Evolutionary conservation across 140 eudicot genomes (phyloP), one percentile per base, ranked within the genome.

Genomic region (Bidens hawaiensis): DNA sequence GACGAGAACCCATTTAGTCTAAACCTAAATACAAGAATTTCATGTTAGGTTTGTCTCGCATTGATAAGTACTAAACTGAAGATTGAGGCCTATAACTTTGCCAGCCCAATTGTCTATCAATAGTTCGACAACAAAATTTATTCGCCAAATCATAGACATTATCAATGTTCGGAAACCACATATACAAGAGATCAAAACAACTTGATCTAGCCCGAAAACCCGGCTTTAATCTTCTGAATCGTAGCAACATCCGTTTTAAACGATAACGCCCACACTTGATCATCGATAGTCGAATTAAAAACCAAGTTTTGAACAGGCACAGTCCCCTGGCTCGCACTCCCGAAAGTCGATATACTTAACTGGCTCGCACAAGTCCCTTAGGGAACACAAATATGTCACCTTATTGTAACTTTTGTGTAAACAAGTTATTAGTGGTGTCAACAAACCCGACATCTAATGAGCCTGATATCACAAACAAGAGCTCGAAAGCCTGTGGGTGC

Each of bases 401-500:
- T 49, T 49, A 17, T 30, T 65, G 71, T 31, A 65, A 21, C n/a
- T 31, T 65, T 21, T 65, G 49, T 18, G 65, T 59, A 33, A 58
- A 58, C 27, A 58, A 43, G 16, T 58, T 58, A 34, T 33, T 33
- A 3, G 70, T 65, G 6, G 60, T 65, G 60, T 65, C 70, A 49
- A 49, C 49, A 49, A 65, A 65, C 22, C 70, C 70, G 3, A 65
- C 70, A 12, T 65, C 33, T n/a, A 65, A 65, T 0, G 60, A 65
- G 16, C 61, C 70, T 50, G 33, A 48, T 34, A 65, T 60, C 4
- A 65, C 38, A 33, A 65, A 65, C 60, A 65, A 30, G 23, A 65
- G 49, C 60, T 65, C 70, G 8, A 61, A 65, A n/a, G 70, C 70
- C 48, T 61, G 70, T 0, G 70, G 70, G n/a, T 65, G 70, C 17